Percentiles rank a stretch among this genome's conserved stretches.
These are phyloP conservation scores for Diaporthe humulicola DNA, from an alignment of 2,329 filamentous ascomycete species.

Conservation along the genomic window DNA sequence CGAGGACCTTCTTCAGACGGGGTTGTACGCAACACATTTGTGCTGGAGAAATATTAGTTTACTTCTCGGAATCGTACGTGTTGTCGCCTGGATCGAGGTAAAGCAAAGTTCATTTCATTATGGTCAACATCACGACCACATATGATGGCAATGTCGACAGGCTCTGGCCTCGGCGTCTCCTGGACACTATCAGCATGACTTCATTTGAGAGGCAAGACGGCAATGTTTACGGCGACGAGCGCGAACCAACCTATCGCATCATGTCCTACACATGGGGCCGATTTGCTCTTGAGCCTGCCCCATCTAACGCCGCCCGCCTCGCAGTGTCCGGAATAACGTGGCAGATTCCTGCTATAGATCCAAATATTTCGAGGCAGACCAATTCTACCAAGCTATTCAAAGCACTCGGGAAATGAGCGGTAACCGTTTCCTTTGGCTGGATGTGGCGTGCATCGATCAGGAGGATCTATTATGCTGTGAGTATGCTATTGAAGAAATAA, in stretches of 20 bases:
- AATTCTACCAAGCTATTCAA: not conserved
- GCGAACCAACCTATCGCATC: slow-evolving; percentile 25
- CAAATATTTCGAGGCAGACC: not conserved
- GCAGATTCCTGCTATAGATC: not conserved
- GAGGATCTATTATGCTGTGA: not conserved
- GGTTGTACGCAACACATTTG: no score
- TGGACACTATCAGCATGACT: slow-evolving; percentile 25
- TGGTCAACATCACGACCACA: no score
- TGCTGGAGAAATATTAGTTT: no score
- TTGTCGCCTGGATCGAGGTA: no score
- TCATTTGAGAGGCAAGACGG: slow-evolving; percentile 16
- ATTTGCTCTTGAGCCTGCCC: not conserved
- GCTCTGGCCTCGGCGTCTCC: slow-evolving; percentile 22
- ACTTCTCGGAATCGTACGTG: no score
- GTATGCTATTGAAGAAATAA: no score
- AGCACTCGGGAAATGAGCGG: not conserved
- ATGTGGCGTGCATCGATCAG: not conserved
- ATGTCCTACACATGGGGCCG: slow-evolving; percentile 33
- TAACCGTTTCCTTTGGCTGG: not conserved
- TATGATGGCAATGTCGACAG: not conserved
- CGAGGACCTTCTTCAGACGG: no score
- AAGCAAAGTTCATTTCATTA: no score
- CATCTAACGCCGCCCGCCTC: not conserved
- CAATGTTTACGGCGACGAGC: slow-evolving; percentile 4
- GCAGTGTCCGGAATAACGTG: not conserved